Base-by-base conservation (phyloP, 106 monocot species). In the Triglochin maritima region DNA sequence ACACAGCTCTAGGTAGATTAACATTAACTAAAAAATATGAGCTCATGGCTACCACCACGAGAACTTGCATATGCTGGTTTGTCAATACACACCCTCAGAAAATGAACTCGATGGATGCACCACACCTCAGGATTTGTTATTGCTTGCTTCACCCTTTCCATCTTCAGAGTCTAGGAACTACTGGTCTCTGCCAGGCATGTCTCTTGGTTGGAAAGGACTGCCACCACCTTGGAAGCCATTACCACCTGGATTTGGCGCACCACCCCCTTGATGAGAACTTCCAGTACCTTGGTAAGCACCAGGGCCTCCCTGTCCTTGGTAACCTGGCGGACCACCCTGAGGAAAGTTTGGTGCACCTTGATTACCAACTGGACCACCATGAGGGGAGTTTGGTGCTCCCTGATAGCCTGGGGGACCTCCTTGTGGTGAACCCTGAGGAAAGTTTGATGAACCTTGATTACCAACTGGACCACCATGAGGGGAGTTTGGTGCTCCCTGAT, bases 171-270 rank as follows among this genome's bases (percentile, higher is more conserved):
- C n/a, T 29, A 29, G 29, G 29, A 29, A 29, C 16, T 51, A 66
- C 42, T 53, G 52, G 9, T 66, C 66, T 52, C 66, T 66, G 50
- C 66, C 66, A 12, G 66, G 66, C 29, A 66, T 53, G 42, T 66
- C 66, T 66, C 66, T 66, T 53, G 14, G 46, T 10, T 50, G 52
- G 7, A 9, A 51, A 51, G 65, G 5, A n/a, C 15, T 10, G 13
- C 64, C 15, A 14, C 62, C 62, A 45, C 64, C 64, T 48, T 64
- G 64, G 17, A 48, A 50, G 49, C 44, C 42, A 45, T 45, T 45
- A 44, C 12, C 44, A 44, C 13, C 41, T 1, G 8, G 44, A 48
- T 64, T 7, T 2, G 4, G 11, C n/a, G 29, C 52, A 66, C 50
- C 29, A 11, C 50, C 50, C 17, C 66, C 66, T 42, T 65, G 65